A percentile compares a stretch with the other conserved stretches of the same genome.
Evolutionary conservation across 331 rosid genomes (phyloP).

Genomic region (Phaseolus coccineus): DNA sequence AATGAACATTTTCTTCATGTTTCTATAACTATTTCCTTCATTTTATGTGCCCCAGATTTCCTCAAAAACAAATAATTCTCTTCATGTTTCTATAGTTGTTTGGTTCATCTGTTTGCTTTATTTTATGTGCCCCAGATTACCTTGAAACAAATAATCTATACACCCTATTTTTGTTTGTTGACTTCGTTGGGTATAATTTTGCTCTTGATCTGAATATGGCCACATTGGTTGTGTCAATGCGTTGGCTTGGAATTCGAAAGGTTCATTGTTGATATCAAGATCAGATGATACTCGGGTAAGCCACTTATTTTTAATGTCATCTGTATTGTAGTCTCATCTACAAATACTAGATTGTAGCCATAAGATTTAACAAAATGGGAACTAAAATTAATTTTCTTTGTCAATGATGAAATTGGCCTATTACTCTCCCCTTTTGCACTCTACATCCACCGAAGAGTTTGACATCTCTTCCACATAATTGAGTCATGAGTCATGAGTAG

Average conservation of each 20-base stretch:
- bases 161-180: slow-evolving; percentile 1
- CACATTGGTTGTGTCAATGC: slow-evolving; percentile 95
- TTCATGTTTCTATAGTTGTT: too few relatives aligned
- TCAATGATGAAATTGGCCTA: background rate
- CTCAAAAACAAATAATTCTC: background rate
- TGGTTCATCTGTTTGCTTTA: too few relatives aligned
- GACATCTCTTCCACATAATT: background rate
- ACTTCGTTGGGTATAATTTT: slow-evolving; percentile 29
- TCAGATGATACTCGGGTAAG: slow-evolving; percentile 93
- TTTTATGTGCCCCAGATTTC: background rate
- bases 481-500: background rate
- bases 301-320: background rate
- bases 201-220: slow-evolving; percentile 60
- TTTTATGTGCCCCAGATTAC: too few relatives aligned
- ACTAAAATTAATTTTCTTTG: background rate
- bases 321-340: background rate
- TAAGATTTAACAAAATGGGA: slow-evolving; percentile 17
- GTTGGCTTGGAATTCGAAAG: slow-evolving; percentile 90
- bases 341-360: background rate
- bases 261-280: slow-evolving; percentile 91
- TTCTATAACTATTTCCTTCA: background rate
- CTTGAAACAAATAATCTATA: background rate
- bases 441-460: too few relatives aligned
- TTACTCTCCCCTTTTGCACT: too few relatives aligned
- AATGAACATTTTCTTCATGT: slow-evolving; percentile 1